phyloP scores from a whole-genome alignment of 371 early-diverging fungal species.

The Rhizopus delemar region DNA sequence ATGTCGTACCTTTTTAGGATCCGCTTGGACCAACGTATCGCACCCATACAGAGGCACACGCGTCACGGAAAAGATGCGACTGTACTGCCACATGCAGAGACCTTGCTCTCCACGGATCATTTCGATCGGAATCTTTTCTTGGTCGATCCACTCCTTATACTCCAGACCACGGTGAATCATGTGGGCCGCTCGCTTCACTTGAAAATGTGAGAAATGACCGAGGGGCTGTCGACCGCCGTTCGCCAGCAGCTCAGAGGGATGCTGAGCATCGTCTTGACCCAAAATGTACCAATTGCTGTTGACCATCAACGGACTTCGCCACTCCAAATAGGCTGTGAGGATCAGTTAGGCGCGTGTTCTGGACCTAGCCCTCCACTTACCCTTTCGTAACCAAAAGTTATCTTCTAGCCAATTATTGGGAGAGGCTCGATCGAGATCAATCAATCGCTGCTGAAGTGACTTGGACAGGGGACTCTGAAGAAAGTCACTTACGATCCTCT shows the following conservation, averaged over 20 bases:
- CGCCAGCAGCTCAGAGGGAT: slow-evolving; percentile 57
- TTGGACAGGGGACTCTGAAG: slow-evolving; percentile 28
- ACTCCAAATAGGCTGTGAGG: slow-evolving; percentile 80
- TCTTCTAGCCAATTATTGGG: slow-evolving; percentile 87
- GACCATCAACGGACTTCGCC: slow-evolving; percentile 85
- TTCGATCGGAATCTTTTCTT: slow-evolving; percentile 59
- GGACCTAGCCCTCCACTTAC: slow-evolving; percentile 10
- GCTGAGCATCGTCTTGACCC: slow-evolving; percentile 67
- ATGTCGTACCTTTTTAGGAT: slow-evolving; percentile 58
- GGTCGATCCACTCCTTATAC: slow-evolving; percentile 71
- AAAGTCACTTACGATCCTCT: slow-evolving; percentile 38
- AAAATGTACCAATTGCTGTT: slow-evolving; percentile 91
- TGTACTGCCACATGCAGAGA: slow-evolving; percentile 88
- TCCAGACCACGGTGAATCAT: slow-evolving; percentile 71
- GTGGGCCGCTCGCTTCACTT: slow-evolving; percentile 84
- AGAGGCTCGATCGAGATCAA: slow-evolving; percentile 62
- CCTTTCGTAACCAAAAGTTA: slow-evolving; percentile 81
- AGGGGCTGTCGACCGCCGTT: slow-evolving; percentile 19
- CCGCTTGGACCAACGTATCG: slow-evolving; percentile 57
- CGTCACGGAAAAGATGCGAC: slow-evolving; percentile 72
- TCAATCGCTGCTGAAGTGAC: slow-evolving; percentile 58
- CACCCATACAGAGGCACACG: slow-evolving; percentile 77
- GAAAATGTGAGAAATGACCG: slow-evolving; percentile 73
- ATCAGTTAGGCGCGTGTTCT: no score
- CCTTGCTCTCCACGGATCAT: slow-evolving; percentile 51